Evolutionary conservation across 1,284 basidiomycete species (phyloP).

Genomic region (Leccinum subrobustum): DNA sequence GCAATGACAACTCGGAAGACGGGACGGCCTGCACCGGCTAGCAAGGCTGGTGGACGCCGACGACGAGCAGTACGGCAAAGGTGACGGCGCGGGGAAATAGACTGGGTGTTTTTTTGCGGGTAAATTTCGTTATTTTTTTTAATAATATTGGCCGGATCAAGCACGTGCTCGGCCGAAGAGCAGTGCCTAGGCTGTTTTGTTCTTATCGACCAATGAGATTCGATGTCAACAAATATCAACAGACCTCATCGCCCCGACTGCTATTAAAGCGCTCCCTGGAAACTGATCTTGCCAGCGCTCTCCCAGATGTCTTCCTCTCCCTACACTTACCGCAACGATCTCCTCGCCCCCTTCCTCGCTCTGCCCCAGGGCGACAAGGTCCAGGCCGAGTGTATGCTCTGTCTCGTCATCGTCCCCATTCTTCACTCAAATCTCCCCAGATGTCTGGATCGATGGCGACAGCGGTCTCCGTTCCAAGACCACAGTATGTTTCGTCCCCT

Average conservation of each 20-base stretch:
- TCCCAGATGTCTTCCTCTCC: constrained; percentile 25
- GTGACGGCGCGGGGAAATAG: constrained; percentile 30
- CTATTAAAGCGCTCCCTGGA: constrained; percentile 23
- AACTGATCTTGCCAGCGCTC: background rate
- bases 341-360: constrained; percentile 83
- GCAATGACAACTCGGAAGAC: constrained; percentile 35
- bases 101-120: background rate
- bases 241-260: constrained; percentile 11
- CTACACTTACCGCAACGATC: constrained; percentile 67
- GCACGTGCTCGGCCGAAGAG: constrained; percentile 13
- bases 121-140: background rate
- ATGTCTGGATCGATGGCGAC: constrained; percentile 96
- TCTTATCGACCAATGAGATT: constrained; percentile 35
- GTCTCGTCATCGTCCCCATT: constrained; percentile 15
- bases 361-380: constrained; percentile 84
- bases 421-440: constrained; percentile 40
- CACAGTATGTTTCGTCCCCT: constrained; percentile 52
- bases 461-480: constrained; percentile 93
- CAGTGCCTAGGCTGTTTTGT: background rate
- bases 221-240: constrained; percentile 27
- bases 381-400: constrained; percentile 85
- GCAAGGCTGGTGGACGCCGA: constrained; percentile 59
- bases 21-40: constrained; percentile 34
- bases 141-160: constrained; percentile 4
- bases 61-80: constrained; percentile 49